These are phyloP conservation scores for Rheum nobile DNA, from an alignment of 148 eudicot genomes.

Conservation along the genomic window DNA sequence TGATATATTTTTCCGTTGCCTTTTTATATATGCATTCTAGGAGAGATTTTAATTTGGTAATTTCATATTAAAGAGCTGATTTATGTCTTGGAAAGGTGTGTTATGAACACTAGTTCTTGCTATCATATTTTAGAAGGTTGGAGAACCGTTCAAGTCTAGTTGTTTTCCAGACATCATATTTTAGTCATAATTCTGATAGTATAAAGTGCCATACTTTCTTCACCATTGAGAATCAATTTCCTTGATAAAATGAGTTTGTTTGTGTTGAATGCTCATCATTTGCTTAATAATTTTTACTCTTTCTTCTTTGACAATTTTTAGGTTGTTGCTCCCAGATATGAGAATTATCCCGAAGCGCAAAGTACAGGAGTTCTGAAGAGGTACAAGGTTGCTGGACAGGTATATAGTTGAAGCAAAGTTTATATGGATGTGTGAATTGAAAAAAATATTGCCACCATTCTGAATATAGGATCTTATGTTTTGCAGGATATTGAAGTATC, in stretches of 20 bases:
- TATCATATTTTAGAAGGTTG: not conserved
- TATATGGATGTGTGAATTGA: not conserved
- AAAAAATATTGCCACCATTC: not conserved
- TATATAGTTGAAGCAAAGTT: conserved; percentile 16
- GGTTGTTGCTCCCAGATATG: conserved; percentile 89
- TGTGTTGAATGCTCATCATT: not conserved
- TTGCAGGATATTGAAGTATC: conserved; percentile 61
- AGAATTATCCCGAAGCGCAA: conserved; percentile 59
- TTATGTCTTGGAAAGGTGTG: not conserved
- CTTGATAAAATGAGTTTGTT: not conserved
- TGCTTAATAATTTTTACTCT: not conserved
- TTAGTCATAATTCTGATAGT: not conserved
- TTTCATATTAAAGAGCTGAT: not conserved
- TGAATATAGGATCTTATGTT: not conserved
- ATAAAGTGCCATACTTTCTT: not conserved
- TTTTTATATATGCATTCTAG: not conserved
- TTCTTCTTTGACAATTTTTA: conserved; percentile 11
- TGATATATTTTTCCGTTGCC: not conserved
- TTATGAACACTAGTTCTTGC: not conserved
- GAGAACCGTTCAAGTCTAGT: not conserved
- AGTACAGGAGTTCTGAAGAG: conserved; percentile 56
- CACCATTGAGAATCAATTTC: not conserved
- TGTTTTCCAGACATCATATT: not conserved
- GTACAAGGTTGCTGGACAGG: conserved; percentile 85
- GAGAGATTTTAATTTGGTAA: not conserved